Conservation (phyloP, 345 rosid species). For the Raphanus sativus region DNA sequence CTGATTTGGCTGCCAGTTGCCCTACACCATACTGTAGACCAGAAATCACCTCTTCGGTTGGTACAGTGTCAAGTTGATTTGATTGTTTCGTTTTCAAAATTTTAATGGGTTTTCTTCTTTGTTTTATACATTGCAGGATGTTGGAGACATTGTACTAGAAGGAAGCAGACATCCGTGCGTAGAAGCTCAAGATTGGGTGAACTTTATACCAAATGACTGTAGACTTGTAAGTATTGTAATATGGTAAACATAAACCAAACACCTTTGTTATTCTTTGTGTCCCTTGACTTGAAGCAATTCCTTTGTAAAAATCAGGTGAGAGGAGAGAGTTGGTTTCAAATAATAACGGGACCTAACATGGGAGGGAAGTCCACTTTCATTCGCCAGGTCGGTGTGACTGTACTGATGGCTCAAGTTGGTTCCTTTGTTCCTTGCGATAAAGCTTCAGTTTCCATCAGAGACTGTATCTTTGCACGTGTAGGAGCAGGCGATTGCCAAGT, state of each 20-base stretch:
- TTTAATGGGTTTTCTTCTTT: neutral
- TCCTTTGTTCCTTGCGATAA: slow-evolving; percentile 92
- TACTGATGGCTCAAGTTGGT: slow-evolving; percentile 99
- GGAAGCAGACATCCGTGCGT: slow-evolving; percentile 98
- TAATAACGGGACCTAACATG: slow-evolving; percentile 98
- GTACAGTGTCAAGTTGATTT: slow-evolving; percentile 21
- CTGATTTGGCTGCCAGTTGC: slow-evolving; percentile 89
- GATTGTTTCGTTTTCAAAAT: neutral
- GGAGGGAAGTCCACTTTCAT: slow-evolving; percentile 98
- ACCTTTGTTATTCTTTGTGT: slow-evolving; percentile 27
- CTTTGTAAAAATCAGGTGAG: slow-evolving; percentile 56
- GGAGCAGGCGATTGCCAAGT: slow-evolving; percentile 99
- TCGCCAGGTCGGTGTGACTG: slow-evolving; percentile 93
- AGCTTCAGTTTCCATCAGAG: slow-evolving; percentile 87
- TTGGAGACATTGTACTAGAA: slow-evolving; percentile 78
- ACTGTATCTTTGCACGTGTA: slow-evolving; percentile 96
- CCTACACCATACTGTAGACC: slow-evolving; percentile 97
- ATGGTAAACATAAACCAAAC: neutral
- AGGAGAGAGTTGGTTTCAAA: slow-evolving; percentile 95
- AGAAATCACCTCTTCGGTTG: slow-evolving; percentile 71
- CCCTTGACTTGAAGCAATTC: slow-evolving; percentile 14
- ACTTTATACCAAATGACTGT: slow-evolving; percentile 97
- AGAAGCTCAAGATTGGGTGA: slow-evolving; percentile 99
- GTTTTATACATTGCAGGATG: slow-evolving; percentile 53
- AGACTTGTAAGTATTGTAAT: slow-evolving; percentile 66